Conservation (phyloP, 164 flowering plant species). For the Macadamia tetraphylla region DNA sequence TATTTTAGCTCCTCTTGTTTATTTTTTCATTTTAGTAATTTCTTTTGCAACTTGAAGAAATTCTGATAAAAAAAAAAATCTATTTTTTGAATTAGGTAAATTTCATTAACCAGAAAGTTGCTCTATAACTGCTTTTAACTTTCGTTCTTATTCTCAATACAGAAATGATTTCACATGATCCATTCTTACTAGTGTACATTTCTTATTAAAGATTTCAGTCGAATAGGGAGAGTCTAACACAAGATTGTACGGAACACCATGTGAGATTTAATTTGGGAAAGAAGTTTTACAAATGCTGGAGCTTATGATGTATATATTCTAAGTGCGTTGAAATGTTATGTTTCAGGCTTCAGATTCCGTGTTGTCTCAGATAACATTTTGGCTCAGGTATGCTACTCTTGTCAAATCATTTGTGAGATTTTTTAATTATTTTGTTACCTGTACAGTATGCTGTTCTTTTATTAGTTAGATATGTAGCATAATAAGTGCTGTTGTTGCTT, state of each 20-base stretch:
- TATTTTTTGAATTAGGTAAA: not conserved
- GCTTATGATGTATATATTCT: not conserved
- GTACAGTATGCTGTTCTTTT: no score
- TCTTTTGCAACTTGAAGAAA: not conserved
- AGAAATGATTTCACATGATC: not conserved
- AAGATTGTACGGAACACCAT: not conserved
- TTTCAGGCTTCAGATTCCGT: slow-evolving; percentile 64
- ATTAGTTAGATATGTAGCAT: no score
- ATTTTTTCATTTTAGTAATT: not conserved
- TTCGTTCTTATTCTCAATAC: not conserved
- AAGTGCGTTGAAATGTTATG: not conserved
- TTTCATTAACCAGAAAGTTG: not conserved
- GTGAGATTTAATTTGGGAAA: not conserved
- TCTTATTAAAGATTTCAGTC: not conserved
- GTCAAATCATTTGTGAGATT: not conserved
- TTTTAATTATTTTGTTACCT: no score
- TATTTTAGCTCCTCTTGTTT: not conserved
- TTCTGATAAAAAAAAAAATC: not conserved
- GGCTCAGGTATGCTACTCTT: slow-evolving; percentile 64
- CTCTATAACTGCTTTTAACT: not conserved
- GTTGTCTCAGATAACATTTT: slow-evolving; percentile 84
- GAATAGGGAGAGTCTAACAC: not conserved
- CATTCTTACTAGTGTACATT: not conserved
- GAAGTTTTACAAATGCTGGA: not conserved
- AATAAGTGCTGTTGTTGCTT: no score